Evolutionary conservation across 2,329 filamentous ascomycete genomes (phyloP), one percentile per base, ranked within the genome.

Genomic region (Lasiodiplodia hormozganensis): DNA sequence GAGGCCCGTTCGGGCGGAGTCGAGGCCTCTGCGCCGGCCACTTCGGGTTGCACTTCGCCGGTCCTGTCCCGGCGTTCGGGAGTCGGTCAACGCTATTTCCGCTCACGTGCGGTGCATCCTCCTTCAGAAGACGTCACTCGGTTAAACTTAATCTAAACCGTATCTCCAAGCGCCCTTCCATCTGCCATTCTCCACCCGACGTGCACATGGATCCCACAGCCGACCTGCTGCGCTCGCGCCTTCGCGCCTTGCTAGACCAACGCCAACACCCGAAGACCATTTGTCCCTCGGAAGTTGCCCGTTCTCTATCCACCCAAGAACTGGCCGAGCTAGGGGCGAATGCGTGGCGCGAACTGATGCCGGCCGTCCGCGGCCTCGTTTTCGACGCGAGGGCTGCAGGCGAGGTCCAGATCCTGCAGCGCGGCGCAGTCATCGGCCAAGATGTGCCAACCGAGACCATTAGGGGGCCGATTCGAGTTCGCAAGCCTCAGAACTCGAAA

Each of bases 201-300:
- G 25, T 31, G 34, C 43, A 49, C 51, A 64, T 64, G 60, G 28
- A 51, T 52, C 47, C 7, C 43, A 36, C 43, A n/a, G 54, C 16
- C 21, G 43, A 31, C 34, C 31, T 67, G 47, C 71, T 76, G 66
- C 70, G 60, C 23, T 38, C 74, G 73, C 71, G 72, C 57, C 72
- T 79, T 56, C 47, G 72, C 43, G 69, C 68, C 36, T 73, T 81
- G 28, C 73, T 82, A 23, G 67, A 70, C 40, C 60, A 72, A 11
- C 75, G 82, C 47, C 71, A 73, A 21, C 77, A 74, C 62, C 85
- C 84, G 12, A 86, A 86, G 72, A 86, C 85, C 0, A 82, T 85
- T 70, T 86, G 85, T 71, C 85, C 84, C 4, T 85, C 84, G 16
- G 84, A 86, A 74, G 78, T 85, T 49, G 83, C 84, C 1, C 79